Conservation (phyloP, 139 green algal species). For the Eudorina sp. region DNA sequence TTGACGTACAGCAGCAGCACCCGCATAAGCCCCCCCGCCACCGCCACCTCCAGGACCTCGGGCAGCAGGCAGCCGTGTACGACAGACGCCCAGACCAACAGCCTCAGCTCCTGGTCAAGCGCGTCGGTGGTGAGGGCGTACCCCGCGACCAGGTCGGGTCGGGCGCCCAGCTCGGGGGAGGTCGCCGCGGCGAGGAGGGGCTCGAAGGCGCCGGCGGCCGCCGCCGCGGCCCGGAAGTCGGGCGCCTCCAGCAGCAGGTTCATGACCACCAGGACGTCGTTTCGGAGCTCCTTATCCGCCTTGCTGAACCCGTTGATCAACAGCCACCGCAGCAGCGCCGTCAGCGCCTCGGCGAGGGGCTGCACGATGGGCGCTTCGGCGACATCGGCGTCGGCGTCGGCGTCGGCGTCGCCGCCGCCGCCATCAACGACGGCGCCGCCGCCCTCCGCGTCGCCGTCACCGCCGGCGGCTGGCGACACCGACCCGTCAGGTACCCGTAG, state of each 20-base stretch:
- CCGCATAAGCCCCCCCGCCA: slow-evolving; percentile 28
- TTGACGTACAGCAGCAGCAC: slow-evolving; percentile 50
- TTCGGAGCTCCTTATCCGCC: slow-evolving; percentile 68
- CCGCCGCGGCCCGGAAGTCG: slow-evolving; percentile 27
- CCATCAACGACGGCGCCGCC: not conserved
- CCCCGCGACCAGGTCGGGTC: slow-evolving; percentile 22
- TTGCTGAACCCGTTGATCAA: slow-evolving; percentile 47
- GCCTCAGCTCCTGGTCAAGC: slow-evolving; percentile 64
- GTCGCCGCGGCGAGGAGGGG: slow-evolving; percentile 53
- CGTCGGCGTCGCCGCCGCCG: not conserved
- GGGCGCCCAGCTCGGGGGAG: slow-evolving; percentile 54
- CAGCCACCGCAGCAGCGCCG: slow-evolving; percentile 41
- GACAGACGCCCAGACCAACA: slow-evolving; percentile 58
- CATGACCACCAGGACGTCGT: slow-evolving; percentile 61
- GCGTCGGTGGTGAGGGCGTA: slow-evolving; percentile 54
- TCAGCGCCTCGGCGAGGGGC: slow-evolving; percentile 44
- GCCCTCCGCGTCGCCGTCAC: not conserved
- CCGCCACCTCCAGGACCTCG: slow-evolving; percentile 35
- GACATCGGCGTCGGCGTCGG: not conserved
- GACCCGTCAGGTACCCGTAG: not conserved
- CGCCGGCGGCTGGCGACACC: not conserved
- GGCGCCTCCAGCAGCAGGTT: slow-evolving; percentile 50
- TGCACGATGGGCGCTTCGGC: slow-evolving; percentile 22
- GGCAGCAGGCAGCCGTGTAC: slow-evolving; percentile 48
- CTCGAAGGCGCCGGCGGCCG: slow-evolving; percentile 41